Evolutionary conservation across 2,329 filamentous ascomycete species (phyloP).

Genomic region (Colletotrichum filicis): DNA sequence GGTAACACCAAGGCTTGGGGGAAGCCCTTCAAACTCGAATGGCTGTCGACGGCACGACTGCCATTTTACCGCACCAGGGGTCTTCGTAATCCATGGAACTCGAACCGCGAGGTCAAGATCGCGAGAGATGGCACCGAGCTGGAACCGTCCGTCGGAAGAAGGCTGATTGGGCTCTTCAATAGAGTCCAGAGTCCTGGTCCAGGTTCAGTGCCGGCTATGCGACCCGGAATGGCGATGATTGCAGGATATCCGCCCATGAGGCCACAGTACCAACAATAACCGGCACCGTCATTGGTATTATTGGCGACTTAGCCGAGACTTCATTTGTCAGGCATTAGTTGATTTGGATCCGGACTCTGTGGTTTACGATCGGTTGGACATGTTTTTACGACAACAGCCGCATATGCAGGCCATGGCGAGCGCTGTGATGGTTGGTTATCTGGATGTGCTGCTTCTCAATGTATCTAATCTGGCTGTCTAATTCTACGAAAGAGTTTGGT

Average conservation of each 20-base stretch:
- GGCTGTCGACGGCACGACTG: conserved; percentile 84
- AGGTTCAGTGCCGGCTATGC: conserved; percentile 40
- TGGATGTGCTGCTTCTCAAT: conserved; percentile 1
- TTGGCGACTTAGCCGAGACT: not conserved
- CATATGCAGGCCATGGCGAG: conserved; percentile 29
- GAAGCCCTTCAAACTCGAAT: conserved; percentile 91
- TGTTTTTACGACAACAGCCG: not conserved
- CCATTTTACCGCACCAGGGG: conserved; percentile 92
- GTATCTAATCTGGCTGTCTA: conserved; percentile 25
- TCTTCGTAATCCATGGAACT: conserved; percentile 92
- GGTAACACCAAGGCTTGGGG: conserved; percentile 78
- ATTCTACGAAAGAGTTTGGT: conserved; percentile 1
- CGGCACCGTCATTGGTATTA: not conserved
- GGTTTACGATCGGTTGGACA: conserved; percentile 3
- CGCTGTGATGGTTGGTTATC: conserved; percentile 9
- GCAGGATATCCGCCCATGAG: conserved; percentile 51
- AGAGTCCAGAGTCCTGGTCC: conserved; percentile 54
- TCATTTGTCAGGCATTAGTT: not conserved
- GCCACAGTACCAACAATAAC: conserved; percentile 46
- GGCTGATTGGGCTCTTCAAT: conserved; percentile 83
- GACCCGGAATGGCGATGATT: conserved; percentile 47
- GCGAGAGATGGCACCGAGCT: conserved; percentile 94
- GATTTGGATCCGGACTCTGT: not conserved
- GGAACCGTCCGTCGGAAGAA: conserved; percentile 82
- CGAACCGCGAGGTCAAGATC: conserved; percentile 95